phyloP scores from a whole-genome alignment of 495 filamentous ascomycete genomes.

The Aspergillus nidulans region DNA sequence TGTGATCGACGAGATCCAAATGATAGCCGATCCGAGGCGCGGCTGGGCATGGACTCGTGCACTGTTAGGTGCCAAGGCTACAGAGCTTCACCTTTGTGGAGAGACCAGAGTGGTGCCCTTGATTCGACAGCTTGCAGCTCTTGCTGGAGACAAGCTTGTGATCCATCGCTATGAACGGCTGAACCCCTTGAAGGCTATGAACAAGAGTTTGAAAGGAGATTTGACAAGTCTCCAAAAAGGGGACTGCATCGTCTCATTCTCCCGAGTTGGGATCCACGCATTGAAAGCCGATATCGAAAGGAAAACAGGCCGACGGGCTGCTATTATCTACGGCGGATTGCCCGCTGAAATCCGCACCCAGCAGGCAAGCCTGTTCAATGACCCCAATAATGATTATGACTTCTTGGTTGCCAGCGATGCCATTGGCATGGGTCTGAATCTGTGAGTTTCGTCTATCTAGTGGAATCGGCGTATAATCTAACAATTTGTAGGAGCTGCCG shows the following conservation, averaged over 20 bases:
- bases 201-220: slow-evolving; percentile 55
- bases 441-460: slow-evolving; percentile 45
- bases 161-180: slow-evolving; percentile 80
- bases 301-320: slow-evolving; percentile 69
- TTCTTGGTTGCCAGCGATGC: slow-evolving; percentile 92
- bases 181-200: slow-evolving; percentile 66
- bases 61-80: slow-evolving; percentile 73
- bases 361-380: slow-evolving; percentile 90
- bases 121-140: slow-evolving; percentile 71
- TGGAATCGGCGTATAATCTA: neutral
- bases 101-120: slow-evolving; percentile 78
- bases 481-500: slow-evolving; percentile 63
- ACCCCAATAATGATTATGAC: slow-evolving; percentile 91
- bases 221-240: slow-evolving; percentile 72
- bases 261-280: slow-evolving; percentile 72
- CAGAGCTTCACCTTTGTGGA: slow-evolving; percentile 91
- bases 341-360: slow-evolving; percentile 89
- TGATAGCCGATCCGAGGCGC: slow-evolving; percentile 75
- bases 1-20: slow-evolving; percentile 98
- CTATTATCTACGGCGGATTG: slow-evolving; percentile 87
- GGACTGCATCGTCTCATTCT: slow-evolving; percentile 86
- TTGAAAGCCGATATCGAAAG: slow-evolving; percentile 75
- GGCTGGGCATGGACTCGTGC: slow-evolving; percentile 98
- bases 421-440: slow-evolving; percentile 95
- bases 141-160: slow-evolving; percentile 75